phyloP scores from a whole-genome alignment of 257 asterid species.

The Solanum stenotomum region DNA sequence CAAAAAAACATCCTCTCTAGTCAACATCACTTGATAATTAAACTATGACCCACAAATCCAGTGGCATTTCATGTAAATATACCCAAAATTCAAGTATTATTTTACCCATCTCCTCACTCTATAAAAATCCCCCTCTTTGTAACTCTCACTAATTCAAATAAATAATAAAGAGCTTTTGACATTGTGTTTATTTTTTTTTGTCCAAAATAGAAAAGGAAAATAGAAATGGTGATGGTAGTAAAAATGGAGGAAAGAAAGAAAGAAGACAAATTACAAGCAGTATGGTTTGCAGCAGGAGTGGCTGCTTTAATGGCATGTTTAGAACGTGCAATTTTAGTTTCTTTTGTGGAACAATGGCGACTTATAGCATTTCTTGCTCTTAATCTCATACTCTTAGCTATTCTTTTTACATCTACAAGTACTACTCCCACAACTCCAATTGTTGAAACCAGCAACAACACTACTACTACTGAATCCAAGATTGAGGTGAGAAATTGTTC shows the following conservation, averaged over 20 bases:
- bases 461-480: not conserved
- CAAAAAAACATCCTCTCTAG: constrained; percentile 11
- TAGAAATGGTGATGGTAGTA: not conserved
- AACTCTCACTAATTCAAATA: not conserved
- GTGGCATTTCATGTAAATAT: not conserved
- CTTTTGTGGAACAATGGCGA: constrained; percentile 71
- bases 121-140: not conserved
- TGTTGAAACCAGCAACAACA: not conserved
- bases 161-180: not conserved
- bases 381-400: constrained; percentile 73
- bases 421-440: constrained; percentile 14
- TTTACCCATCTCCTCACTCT: not conserved
- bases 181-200: not conserved
- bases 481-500: not conserved
- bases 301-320: constrained; percentile 81
- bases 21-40: constrained; percentile 41
- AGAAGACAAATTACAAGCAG: constrained; percentile 49
- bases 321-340: constrained; percentile 46
- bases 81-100: not conserved
- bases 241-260: constrained; percentile 26
- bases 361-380: constrained; percentile 75
- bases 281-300: constrained; percentile 83
- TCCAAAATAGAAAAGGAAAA: not conserved
- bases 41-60: constrained; percentile 4
- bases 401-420: constrained; percentile 61